Conservation (phyloP, 768 basidiomycete genomes). For the Trametes cinnabarina region DNA sequence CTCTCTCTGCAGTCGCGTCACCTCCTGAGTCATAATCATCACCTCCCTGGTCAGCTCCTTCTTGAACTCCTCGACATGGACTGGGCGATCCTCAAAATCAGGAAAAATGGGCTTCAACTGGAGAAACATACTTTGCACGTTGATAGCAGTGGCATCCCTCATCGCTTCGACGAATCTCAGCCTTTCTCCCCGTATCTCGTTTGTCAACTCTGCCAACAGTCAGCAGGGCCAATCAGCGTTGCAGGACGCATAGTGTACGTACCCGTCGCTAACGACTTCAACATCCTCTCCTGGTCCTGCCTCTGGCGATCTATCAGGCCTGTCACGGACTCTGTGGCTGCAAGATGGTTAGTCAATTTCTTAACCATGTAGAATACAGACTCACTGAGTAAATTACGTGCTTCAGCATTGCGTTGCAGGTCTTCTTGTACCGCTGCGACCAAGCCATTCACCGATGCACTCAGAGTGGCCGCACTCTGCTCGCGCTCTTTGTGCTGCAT, state of each 20-base stretch:
- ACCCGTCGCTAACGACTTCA: constrained; percentile 68
- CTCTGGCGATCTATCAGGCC: constrained; percentile 67
- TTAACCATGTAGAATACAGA: background rate
- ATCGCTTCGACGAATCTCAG: constrained; percentile 91
- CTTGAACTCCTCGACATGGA: constrained; percentile 87
- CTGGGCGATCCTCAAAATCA: constrained; percentile 36
- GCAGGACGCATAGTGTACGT: constrained; percentile 41
- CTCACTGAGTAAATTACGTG: constrained; percentile 41
- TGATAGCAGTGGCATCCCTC: constrained; percentile 88
- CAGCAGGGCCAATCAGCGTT: background rate
- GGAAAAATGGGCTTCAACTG: too few species aligned
- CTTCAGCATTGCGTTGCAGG: constrained; percentile 37
- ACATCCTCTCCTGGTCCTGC: constrained; percentile 67
- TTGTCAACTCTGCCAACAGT: constrained; percentile 58
- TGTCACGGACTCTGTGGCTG: constrained; percentile 58
- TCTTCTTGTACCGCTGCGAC: constrained; percentile 42
- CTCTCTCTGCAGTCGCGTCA: constrained; percentile 63
- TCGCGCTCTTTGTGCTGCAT: constrained; percentile 33
- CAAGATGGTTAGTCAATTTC: background rate
- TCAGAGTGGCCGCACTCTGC: constrained; percentile 31
- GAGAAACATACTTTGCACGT: constrained; percentile 59
- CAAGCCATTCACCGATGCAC: constrained; percentile 36
- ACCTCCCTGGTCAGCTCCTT: constrained; percentile 76
- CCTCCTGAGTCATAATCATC: constrained; percentile 68
- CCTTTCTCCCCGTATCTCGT: constrained; percentile 83